Base-by-base conservation (phyloP, 139 green algal genomes). In the Chlorella sp. region DNA sequence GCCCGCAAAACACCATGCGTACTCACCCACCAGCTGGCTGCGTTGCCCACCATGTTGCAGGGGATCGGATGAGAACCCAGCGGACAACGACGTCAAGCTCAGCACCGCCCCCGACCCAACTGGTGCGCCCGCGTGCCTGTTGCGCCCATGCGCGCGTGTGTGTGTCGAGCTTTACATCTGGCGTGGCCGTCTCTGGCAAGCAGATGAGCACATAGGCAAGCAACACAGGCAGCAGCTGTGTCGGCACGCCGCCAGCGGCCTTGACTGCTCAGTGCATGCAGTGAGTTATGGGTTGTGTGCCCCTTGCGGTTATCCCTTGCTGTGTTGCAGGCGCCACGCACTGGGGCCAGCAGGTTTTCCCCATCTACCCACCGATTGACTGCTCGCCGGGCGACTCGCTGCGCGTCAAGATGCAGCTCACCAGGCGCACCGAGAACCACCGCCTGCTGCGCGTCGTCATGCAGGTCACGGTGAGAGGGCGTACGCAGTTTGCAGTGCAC, bases 261-360 rank as follows among this genome's bases (percentile, higher is more conserved):
- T 17, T 17, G 10, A 10, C 42, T 17, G 10, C 42, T 55, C 10
- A 55, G 42, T 26, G 10, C 42, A n/a, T n/a, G n/a, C n/a, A n/a
- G n/a, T n/a, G n/a, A n/a, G n/a, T n/a, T n/a, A n/a, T n/a, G n/a
- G n/a, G n/a, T n/a, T n/a, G n/a, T n/a, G 42, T 55, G 10, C 42
- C 42, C 42, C 17, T 17, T 55, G 42, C 10, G 42, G 42, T 17
- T 17, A 55, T 17, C 42, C 17, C 10, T 17, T 17, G 10, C 42
- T 55, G 42, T 26, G 42, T 55, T 62, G 24, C 86, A 70, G 87
- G 90, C 27, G 82, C 87, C 51, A 98, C 94, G 2, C 94, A 98
- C 83, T 98, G 94, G 94, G 94, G 94, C 26, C 94, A 98, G 76
- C 86, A 92, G 80, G 87, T 76, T 17, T 98, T 98, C 83, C 84